Percentiles rank a stretch among this genome's conserved stretches.
These are phyloP conservation scores for Neonectria sp. DNA, from an alignment of 2,329 filamentous ascomycete genomes.

Conservation along the genomic window DNA sequence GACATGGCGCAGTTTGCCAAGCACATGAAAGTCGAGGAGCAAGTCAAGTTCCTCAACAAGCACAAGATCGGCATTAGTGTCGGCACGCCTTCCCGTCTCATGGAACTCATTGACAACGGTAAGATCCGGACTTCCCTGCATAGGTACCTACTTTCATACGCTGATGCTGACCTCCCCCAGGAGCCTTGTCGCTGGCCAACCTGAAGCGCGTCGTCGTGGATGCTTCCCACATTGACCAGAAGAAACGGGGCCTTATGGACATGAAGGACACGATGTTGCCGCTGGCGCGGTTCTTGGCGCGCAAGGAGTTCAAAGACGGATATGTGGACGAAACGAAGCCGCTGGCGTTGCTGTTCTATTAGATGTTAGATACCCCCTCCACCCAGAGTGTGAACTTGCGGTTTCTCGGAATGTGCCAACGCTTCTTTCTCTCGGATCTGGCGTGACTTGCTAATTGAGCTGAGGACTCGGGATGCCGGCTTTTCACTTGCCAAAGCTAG, in stretches of 20 bases:
- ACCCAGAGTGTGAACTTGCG: conserved; percentile 10
- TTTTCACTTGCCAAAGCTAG: not conserved
- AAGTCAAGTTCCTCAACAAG: conserved; percentile 80
- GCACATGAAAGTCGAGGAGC: conserved; percentile 95
- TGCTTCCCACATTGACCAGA: conserved; percentile 93
- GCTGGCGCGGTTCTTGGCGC: conserved; percentile 80
- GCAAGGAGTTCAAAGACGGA: conserved; percentile 78
- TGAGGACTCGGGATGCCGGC: not conserved
- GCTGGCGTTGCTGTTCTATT: conserved; percentile 77
- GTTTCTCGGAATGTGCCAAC: not conserved
- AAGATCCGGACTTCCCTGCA: conserved; percentile 44
- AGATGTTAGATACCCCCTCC: conserved; percentile 47
- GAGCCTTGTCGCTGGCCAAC: conserved; percentile 78
- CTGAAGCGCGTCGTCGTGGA: conserved; percentile 89
- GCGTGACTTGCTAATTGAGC: not conserved
- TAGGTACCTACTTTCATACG: not conserved
- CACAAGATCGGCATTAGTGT: conserved; percentile 87
- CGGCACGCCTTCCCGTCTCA: conserved; percentile 87
- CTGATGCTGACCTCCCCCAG: conserved; percentile 50
- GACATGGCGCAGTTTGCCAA: conserved; percentile 80
- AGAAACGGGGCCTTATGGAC: conserved; percentile 93
- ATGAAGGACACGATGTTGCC: conserved; percentile 94
- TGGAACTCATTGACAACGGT: conserved; percentile 87
- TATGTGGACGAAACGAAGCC: conserved; percentile 74
- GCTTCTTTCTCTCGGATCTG: not conserved